phyloP scores from a whole-genome alignment of 345 rosid species.

The Eucalyptus grandis region DNA sequence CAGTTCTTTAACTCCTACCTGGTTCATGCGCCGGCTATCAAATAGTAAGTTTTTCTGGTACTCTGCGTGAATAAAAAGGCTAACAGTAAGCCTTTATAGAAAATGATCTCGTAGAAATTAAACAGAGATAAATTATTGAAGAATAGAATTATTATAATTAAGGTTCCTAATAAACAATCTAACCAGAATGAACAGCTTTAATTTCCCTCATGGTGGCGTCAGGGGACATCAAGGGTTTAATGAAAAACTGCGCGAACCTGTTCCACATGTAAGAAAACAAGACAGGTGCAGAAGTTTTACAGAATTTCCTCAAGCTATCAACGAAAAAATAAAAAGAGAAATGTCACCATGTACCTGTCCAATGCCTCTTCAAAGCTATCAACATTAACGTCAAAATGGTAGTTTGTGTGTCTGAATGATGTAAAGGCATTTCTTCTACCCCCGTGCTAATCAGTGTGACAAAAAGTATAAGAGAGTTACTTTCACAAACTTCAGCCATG shows the following conservation, averaged over 20 bases:
- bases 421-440: conserved; percentile 85
- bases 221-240: conserved; percentile 81
- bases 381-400: conserved; percentile 58
- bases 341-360: conserved; percentile 43
- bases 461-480: background rate
- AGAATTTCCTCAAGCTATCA: background rate
- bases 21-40: conserved; percentile 70
- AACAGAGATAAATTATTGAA: background rate
- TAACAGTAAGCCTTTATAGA: background rate
- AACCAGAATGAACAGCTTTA: conserved; percentile 94
- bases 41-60: conserved; percentile 84
- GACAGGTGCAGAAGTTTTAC: background rate
- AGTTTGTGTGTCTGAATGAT: conserved; percentile 58
- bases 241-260: conserved; percentile 89
- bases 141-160: background rate
- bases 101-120: background rate
- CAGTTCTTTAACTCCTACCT: conserved; percentile 28
- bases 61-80: conserved; percentile 32
- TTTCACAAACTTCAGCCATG: background rate
- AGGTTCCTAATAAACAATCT: background rate
- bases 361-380: conserved; percentile 80
- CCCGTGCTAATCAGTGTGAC: conserved; percentile 47
- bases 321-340: background rate
- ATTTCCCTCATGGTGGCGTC: conserved; percentile 90
- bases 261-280: background rate